Conservation (phyloP, 176 grass and related monocot species). For the Hordeum vulgare region DNA sequence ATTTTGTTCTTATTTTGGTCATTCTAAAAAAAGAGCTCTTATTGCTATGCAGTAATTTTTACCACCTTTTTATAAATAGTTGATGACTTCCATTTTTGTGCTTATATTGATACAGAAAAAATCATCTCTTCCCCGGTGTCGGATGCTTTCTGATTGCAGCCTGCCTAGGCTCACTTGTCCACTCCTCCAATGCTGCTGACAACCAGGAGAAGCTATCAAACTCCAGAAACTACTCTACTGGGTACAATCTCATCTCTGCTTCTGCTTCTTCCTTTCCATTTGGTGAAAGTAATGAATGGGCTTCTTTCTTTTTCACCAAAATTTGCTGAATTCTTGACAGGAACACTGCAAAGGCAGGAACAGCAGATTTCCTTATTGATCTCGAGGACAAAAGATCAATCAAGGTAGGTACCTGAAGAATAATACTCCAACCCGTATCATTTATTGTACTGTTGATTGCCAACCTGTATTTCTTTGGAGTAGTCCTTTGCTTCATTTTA, state of each 20-base stretch:
- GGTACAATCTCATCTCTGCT: slow-evolving; percentile 6
- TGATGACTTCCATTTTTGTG: too few species aligned
- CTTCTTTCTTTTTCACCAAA: not conserved
- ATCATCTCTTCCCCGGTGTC: slow-evolving; percentile 84
- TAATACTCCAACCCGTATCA: too few species aligned
- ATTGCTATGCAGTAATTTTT: too few species aligned
- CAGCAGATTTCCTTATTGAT: slow-evolving; percentile 64
- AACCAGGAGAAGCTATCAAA: slow-evolving; percentile 72
- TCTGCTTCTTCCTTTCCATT: not conserved
- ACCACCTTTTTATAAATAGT: too few species aligned
- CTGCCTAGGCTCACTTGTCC: slow-evolving; percentile 76
- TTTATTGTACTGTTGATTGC: too few species aligned
- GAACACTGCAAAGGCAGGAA: slow-evolving; percentile 38
- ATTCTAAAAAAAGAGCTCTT: too few species aligned
- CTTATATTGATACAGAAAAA: too few species aligned
- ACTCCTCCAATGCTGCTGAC: slow-evolving; percentile 85
- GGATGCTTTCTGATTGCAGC: slow-evolving; percentile 87
- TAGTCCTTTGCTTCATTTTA: too few species aligned
- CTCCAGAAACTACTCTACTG: slow-evolving; percentile 24
- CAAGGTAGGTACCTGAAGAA: too few species aligned
- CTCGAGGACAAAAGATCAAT: slow-evolving; percentile 78
- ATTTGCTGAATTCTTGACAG: slow-evolving; percentile 13
- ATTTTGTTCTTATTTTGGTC: too few species aligned
- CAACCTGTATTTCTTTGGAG: too few species aligned
- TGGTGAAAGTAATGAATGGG: not conserved